Base-by-base conservation (phyloP, 2,329 filamentous ascomycete species). In the Plectosphaerella plurivora region DNA sequence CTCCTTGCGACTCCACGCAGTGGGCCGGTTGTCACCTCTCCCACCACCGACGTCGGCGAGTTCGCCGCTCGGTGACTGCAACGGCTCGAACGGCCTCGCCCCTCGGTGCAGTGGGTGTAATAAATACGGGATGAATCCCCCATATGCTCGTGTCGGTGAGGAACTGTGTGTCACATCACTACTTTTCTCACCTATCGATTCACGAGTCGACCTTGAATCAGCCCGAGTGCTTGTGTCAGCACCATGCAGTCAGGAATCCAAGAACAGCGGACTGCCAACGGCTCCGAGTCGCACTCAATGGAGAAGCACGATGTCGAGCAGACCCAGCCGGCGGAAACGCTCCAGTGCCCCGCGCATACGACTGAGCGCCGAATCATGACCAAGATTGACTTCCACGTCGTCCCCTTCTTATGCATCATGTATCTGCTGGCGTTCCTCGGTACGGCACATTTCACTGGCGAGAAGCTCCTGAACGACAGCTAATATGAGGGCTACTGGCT, bases 321-420 rank as follows among this genome's bases (percentile, higher is more conserved):
- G 20, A 14, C 22, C 5, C 20, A 46, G 25, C 9, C 11, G 11
- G 49, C 52, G 16, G 55, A 37, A 8, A 25, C 54, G 24, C 44
- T 59, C 42, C 55, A 63, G 47, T 79, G 77, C 55, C 80, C 80
- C 35, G 59, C 76, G 50, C 75, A 79, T 65, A 83, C 79, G 4
- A 83, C 80, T 3, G 86, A 91, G 71, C 73, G 76, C 57, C 80
- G 75, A 61, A 74, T 93, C 54, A 78, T 89, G 72, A 69, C 77
- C 55, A 87, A 85, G 68, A 85, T 92, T 63, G 89, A 92, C 66
- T 65, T 84, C 57, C 83, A 81, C 59, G 77, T 93, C 49, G 73
- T 93, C 50, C 89, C 89, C 1, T 87, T 87, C 58, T 74, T 93
- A 51, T 87, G 82, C 64, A 73, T 91, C 55, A 75, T 92, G 66